Evolutionary conservation across 2,329 filamentous ascomycete species (phyloP).

Genomic region (Microthyrium microscopicum): DNA sequence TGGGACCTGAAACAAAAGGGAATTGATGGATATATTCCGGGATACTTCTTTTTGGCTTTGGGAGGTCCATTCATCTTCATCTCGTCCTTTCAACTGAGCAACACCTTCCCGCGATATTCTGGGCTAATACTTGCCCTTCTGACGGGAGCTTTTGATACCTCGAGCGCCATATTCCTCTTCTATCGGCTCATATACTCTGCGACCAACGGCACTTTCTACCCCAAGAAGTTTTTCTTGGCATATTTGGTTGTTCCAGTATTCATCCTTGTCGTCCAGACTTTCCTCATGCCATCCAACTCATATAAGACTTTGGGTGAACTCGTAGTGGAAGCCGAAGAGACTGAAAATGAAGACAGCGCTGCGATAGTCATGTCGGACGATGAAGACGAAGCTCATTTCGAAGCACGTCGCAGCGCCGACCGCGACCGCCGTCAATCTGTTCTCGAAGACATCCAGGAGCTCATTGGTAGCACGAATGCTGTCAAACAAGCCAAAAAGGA

Average conservation of each 20-base stretch:
- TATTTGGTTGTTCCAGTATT: slow-evolving; percentile 31
- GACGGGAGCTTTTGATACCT: slow-evolving; percentile 35
- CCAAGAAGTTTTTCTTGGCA: slow-evolving; percentile 32
- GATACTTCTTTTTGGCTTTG: slow-evolving; percentile 32
- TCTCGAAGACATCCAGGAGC: slow-evolving; percentile 53
- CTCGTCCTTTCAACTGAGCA: slow-evolving; percentile 33
- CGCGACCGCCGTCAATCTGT: slow-evolving; percentile 44
- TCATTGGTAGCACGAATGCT: slow-evolving; percentile 50
- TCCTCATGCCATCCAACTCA: slow-evolving; percentile 29
- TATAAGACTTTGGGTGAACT: slow-evolving; percentile 56
- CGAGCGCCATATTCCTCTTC: slow-evolving; percentile 30
- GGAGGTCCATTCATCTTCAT: slow-evolving; percentile 35
- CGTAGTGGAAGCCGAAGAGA: slow-evolving; percentile 51
- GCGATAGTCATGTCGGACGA: slow-evolving; percentile 34
- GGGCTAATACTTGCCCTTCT: slow-evolving; percentile 32
- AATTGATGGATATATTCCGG: slow-evolving; percentile 49
- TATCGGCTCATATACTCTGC: slow-evolving; percentile 31
- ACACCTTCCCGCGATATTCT: slow-evolving; percentile 33
- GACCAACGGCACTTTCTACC: slow-evolving; percentile 24
- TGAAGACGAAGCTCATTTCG: slow-evolving; percentile 33
- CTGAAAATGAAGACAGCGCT: slow-evolving; percentile 19
- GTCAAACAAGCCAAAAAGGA: slow-evolving; percentile 49
- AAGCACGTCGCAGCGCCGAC: slow-evolving; percentile 32
- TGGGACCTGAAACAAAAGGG: slow-evolving; percentile 29
- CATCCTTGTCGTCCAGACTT: slow-evolving; percentile 27